phyloP scores from a whole-genome alignment of 768 basidiomycete species.

The Crepidotus variabilis region DNA sequence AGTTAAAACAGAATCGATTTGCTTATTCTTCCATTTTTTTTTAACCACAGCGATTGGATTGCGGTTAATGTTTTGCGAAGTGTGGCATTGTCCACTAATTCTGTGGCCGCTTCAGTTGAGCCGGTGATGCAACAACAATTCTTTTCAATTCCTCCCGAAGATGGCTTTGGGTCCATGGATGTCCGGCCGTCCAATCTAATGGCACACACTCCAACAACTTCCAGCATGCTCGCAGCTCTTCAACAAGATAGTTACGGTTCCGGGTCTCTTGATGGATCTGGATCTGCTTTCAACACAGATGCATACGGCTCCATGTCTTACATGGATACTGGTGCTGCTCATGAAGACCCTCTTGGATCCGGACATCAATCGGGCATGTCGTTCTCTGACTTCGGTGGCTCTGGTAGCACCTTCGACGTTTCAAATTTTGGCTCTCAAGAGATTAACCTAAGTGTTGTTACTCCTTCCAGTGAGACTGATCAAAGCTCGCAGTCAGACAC shows the following conservation, averaged over 20 bases:
- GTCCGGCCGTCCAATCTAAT: slow-evolving; percentile 59
- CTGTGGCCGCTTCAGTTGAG: slow-evolving; percentile 88
- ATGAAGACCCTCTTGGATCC: slow-evolving; percentile 58
- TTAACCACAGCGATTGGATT: slow-evolving; percentile 73
- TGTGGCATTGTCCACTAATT: slow-evolving; percentile 87
- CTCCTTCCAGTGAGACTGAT: slow-evolving; percentile 57
- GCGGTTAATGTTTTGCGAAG: slow-evolving; percentile 83
- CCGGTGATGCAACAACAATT: slow-evolving; percentile 90
- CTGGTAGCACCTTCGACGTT: slow-evolving; percentile 68
- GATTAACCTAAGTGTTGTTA: slow-evolving; percentile 51
- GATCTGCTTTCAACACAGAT: slow-evolving; percentile 62
- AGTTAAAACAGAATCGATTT: slow-evolving; percentile 9
- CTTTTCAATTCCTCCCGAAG: slow-evolving; percentile 83
- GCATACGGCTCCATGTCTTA: slow-evolving; percentile 69
- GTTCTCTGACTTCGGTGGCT: slow-evolving; percentile 65
- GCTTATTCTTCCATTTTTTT: slow-evolving; percentile 8
- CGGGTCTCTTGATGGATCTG: slow-evolving; percentile 61
- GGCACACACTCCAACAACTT: slow-evolving; percentile 82
- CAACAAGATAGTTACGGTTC: slow-evolving; percentile 71
- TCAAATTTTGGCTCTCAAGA: slow-evolving; percentile 64
- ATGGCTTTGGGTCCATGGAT: slow-evolving; percentile 67
- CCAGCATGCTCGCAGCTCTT: slow-evolving; percentile 86
- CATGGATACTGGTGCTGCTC: slow-evolving; percentile 66
- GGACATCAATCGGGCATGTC: slow-evolving; percentile 62
- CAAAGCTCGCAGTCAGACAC: slow-evolving; percentile 30